A percentile compares a stretch with the other conserved stretches of the same genome.
Conservation (phyloP, 1,284 basidiomycete genomes). For the Irpex sp. region DNA sequence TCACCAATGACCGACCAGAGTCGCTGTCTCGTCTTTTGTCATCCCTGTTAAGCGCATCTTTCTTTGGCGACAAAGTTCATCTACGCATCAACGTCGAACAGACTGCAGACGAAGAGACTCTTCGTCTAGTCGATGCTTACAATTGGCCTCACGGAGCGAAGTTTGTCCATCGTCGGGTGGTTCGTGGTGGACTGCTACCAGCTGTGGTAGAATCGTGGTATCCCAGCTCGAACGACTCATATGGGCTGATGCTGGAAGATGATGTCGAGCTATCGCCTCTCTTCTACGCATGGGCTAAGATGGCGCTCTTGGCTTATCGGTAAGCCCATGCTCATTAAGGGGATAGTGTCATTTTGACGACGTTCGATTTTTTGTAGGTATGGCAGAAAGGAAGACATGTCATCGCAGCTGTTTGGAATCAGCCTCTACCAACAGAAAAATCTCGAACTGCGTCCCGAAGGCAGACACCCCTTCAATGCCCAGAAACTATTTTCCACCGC, state of each 20-base stretch:
- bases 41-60: conserved; percentile 55
- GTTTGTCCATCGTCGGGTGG: conserved; percentile 62
- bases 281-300: conserved; percentile 81
- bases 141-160: conserved; percentile 56
- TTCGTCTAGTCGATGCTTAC: conserved; percentile 43
- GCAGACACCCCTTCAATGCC: conserved; percentile 64
- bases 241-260: conserved; percentile 77
- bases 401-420: conserved; percentile 61
- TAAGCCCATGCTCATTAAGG: conserved; percentile 30
- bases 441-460: conserved; percentile 64
- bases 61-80: conserved; percentile 61
- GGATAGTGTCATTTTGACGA: no score
- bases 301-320: conserved; percentile 69
- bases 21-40: conserved; percentile 62
- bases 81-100: conserved; percentile 73
- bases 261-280: conserved; percentile 78
- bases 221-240: conserved; percentile 63
- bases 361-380: no score
- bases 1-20: conserved; percentile 70
- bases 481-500: conserved; percentile 45
- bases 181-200: conserved; percentile 71
- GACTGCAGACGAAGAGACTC: conserved; percentile 58
- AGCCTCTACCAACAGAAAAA: conserved; percentile 82
- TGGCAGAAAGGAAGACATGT: conserved; percentile 33
- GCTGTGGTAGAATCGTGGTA: conserved; percentile 87